Evolutionary conservation across 139 green algal genomes (phyloP).

Genomic region (Tetraselmis chui): DNA sequence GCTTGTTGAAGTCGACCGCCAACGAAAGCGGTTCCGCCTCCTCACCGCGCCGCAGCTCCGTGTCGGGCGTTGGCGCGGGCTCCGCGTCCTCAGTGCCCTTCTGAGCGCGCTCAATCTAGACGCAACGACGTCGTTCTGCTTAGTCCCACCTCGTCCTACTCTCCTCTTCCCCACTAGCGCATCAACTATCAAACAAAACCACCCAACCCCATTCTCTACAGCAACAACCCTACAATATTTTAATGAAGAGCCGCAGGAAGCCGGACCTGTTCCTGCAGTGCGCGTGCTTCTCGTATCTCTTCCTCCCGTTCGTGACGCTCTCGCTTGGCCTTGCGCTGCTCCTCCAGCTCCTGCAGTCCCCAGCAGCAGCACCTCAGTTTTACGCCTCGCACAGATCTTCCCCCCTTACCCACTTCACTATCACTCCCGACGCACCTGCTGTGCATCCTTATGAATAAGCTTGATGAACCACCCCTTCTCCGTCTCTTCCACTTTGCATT

Average conservation of each 20-base stretch:
- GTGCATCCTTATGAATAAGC: conserved; percentile 1
- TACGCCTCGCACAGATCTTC: neutral
- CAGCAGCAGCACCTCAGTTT: neutral
- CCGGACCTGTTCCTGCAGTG: conserved; percentile 27
- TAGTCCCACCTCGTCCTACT: too few relatives aligned
- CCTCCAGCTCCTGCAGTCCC: conserved; percentile 24
- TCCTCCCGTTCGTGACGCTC: conserved; percentile 28
- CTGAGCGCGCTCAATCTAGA: conserved; percentile 47
- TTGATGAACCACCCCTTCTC: conserved; percentile 90
- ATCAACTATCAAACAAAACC: neutral
- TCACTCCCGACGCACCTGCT: conserved; percentile 1
- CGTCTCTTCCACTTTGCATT: conserved; percentile 91
- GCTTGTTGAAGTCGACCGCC: conserved; percentile 5
- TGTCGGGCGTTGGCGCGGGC: neutral
- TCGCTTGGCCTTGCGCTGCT: conserved; percentile 34
- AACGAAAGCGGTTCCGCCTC: conserved; percentile 44
- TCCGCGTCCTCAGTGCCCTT: conserved; percentile 24
- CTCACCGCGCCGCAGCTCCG: conserved; percentile 41
- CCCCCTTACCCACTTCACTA: neutral
- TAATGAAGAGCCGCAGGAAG: neutral
- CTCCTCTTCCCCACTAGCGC: too few relatives aligned
- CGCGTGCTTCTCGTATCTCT: conserved; percentile 28
- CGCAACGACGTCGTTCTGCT: too few relatives aligned
- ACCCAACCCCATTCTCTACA: neutral
- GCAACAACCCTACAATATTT: neutral